Evolutionary conservation across 345 rosid genomes (phyloP).

Genomic region (Sisymbrium altissimum): DNA sequence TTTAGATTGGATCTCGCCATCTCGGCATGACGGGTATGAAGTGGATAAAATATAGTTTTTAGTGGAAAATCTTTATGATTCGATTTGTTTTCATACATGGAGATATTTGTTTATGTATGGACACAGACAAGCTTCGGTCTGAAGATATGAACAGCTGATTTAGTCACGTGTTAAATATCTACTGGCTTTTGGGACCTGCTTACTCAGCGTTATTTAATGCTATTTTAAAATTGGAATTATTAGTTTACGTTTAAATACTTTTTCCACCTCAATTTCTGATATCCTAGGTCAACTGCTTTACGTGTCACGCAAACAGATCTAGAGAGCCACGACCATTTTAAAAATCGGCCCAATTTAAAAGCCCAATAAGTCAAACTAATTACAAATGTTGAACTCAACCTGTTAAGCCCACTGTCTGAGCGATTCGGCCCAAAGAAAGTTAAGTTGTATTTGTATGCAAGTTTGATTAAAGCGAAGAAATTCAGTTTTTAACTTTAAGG

Average conservation of each 20-base stretch:
- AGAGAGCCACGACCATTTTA: too few species aligned
- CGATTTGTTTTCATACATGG: background rate
- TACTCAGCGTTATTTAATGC: too few species aligned
- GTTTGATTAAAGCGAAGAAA: background rate
- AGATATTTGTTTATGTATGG: constrained; percentile 23
- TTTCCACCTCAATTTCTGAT: too few species aligned
- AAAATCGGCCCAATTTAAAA: background rate
- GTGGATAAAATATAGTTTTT: constrained; percentile 8
- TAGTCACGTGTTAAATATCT: constrained; percentile 20
- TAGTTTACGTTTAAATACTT: too few species aligned
- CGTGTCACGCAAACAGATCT: too few species aligned
- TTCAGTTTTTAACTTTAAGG: background rate
- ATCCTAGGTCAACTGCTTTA: too few species aligned
- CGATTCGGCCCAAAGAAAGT: background rate
- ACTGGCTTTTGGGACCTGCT: background rate
- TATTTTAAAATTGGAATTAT: too few species aligned
- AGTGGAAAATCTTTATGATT: constrained; percentile 16
- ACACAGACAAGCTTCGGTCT: constrained; percentile 2
- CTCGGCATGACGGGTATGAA: constrained; percentile 3
- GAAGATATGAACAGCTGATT: constrained; percentile 17
- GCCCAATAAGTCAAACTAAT: background rate
- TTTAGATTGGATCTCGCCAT: constrained; percentile 21
- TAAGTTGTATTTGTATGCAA: background rate
- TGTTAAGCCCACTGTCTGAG: background rate
- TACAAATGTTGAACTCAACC: background rate